These are phyloP conservation scores for Solanum hybrid DNA, from an alignment of 305 asterid genomes.

Conservation along the genomic window DNA sequence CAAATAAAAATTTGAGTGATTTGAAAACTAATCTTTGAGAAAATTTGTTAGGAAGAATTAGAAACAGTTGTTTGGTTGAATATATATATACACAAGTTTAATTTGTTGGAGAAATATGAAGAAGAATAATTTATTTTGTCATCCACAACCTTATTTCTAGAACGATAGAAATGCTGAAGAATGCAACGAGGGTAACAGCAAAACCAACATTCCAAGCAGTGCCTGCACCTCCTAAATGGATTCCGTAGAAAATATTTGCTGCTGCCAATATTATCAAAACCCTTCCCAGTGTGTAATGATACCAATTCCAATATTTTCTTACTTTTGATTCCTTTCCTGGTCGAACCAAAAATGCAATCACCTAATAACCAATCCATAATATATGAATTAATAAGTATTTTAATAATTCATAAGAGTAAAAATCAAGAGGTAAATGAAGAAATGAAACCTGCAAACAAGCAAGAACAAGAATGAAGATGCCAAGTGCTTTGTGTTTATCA, in stretches of 20 bases:
- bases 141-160: constrained; percentile 47
- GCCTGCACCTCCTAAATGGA: constrained; percentile 52
- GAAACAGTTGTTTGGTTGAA: not conserved
- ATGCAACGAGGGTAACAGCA: constrained; percentile 35
- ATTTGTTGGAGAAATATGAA: not conserved
- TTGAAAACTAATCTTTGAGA: not conserved
- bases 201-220: constrained; percentile 62
- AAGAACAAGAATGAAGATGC: constrained; percentile 45
- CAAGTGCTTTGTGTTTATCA: constrained; percentile 52
- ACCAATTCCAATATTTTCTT: constrained; percentile 78
- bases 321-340: constrained; percentile 49
- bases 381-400: not conserved
- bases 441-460: constrained; percentile 84
- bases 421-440: not conserved
- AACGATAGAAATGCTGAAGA: constrained; percentile 31
- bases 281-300: constrained; percentile 50
- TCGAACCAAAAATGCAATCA: constrained; percentile 52
- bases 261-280: constrained; percentile 42
- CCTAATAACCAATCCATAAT: constrained; percentile 24
- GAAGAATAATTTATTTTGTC: constrained; percentile 5
- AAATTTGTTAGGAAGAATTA: not conserved
- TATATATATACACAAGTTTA: not conserved
- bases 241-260: constrained; percentile 66
- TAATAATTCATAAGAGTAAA: not conserved
- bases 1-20: not conserved